phyloP scores from a whole-genome alignment of 306 rosid species.

The Mimosa pudica region DNA sequence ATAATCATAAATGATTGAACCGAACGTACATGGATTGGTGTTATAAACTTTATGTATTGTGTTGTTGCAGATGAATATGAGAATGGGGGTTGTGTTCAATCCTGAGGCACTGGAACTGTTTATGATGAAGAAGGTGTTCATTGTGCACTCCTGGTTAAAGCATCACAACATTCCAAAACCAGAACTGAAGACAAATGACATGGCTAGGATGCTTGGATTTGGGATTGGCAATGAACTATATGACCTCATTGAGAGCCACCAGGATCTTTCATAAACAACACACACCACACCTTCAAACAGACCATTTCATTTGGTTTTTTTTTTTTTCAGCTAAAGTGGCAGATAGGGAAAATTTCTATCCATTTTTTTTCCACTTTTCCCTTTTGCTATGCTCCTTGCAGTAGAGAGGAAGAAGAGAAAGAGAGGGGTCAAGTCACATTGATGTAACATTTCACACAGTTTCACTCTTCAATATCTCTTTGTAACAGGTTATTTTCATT shows the following conservation, averaged over 20 bases:
- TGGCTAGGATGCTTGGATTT: constrained; percentile 99
- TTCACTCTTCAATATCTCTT: neutral
- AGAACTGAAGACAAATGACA: constrained; percentile 68
- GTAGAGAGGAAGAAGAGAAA: neutral
- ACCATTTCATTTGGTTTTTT: neutral
- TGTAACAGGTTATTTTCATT: neutral
- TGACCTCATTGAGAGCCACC: constrained; percentile 69
- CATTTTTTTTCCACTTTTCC: neutral
- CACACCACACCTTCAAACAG: neutral
- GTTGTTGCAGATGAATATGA: constrained; percentile 80
- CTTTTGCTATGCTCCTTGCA: neutral
- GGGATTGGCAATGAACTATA: constrained; percentile 83
- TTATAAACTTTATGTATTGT: neutral
- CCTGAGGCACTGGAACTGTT: constrained; percentile 91
- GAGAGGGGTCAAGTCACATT: neutral
- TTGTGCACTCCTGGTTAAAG: constrained; percentile 87
- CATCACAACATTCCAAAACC: constrained; percentile 79
- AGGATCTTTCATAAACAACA: constrained; percentile 45
- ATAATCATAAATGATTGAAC: too few species aligned
- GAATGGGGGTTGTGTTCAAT: constrained; percentile 90
- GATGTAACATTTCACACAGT: neutral
- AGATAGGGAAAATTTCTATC: neutral
- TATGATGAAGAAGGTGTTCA: constrained; percentile 77
- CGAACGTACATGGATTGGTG: too few species aligned
- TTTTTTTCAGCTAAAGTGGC: neutral